Base-by-base conservation (phyloP, 768 basidiomycete genomes). In the Hygrophoropsis aurantiaca region DNA sequence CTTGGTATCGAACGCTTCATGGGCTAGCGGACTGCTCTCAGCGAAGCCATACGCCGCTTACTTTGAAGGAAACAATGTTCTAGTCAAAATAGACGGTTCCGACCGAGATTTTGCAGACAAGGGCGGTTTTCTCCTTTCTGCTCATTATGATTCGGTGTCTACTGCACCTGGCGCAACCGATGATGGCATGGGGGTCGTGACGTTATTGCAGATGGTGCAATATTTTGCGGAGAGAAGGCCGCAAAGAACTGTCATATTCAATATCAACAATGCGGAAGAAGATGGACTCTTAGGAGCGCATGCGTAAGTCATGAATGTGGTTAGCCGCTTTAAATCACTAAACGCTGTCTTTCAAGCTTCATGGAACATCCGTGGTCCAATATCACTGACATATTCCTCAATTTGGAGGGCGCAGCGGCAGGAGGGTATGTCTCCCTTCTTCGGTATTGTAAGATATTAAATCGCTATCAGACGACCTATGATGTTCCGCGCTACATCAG, bases 181-280 rank as follows among this genome's bases (percentile, higher is more conserved):
- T 53, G 80, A 90, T 50, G 86, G 85, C 13, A 88, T 89, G 78
- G 85, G 82, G 10, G 72, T 85, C 5, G 80, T 69, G 4, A 84
- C 83, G 0, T 65, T 87, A 1, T 60, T 90, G 20, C 83, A 87
- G 47, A 73, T 92, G 54, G 68, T 87, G 27, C 67, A 80, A 33
- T 77, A 80, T 52, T 70, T 82, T 43, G 70, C 73, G 0, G 63
- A 67, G 46, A 69, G 81, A 33, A 68, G 74, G 6, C 79, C 79
- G 1, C 64, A 68, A 34, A 73, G 81, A 32, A 87, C 86, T 0
- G 83, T 84, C 5, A 65, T 93, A 3, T 90, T 92, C 71, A 89
- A 91, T 56, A 77, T 90, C 61, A 93, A 93, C 62, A 91, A 92
- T 50, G 90, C 85, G 1, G 90, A 92, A 58, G 90, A 93, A 56